phyloP scores from a whole-genome alignment of 306 rosid species.

The Abrus precatorius region DNA sequence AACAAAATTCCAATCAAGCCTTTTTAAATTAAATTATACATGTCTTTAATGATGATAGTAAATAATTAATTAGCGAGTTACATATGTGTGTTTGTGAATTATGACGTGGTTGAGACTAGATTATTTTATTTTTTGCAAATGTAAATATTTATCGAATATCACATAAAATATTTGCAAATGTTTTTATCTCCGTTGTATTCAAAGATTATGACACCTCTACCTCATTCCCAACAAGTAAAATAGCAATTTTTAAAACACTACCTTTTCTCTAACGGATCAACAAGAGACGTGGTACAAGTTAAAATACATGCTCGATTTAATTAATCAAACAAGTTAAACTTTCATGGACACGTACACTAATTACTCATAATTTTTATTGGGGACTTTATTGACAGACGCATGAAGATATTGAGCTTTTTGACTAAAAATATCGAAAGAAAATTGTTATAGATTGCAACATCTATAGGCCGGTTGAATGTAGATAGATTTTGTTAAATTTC shows the following conservation, averaged over 20 bases:
- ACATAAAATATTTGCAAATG: no score
- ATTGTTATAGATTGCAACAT: conserved; percentile 28
- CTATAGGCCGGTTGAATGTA: conserved; percentile 48
- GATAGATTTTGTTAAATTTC: conserved; percentile 47
- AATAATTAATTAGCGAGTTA: no score
- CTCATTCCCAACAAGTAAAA: background rate
- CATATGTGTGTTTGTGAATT: no score
- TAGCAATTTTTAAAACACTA: conserved; percentile 31
- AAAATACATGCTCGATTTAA: conserved; percentile 33
- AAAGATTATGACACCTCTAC: no score
- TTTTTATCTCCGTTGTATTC: no score
- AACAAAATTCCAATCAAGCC: no score
- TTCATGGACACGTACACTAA: conserved; percentile 51
- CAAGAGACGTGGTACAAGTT: conserved; percentile 35
- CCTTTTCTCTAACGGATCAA: conserved; percentile 39
- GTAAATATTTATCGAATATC: no score
- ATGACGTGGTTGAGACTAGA: no score
- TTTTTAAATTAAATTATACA: no score
- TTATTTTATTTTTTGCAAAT: no score
- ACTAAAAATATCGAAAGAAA: conserved; percentile 38
- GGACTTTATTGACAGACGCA: conserved; percentile 59
- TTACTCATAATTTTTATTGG: conserved; percentile 33
- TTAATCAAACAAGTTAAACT: conserved; percentile 27
- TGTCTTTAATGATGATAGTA: no score
- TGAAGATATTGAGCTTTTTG: conserved; percentile 48